These are phyloP conservation scores for Boletellus ananiceps DNA, from an alignment of 768 basidiomycete genomes.

Conservation along the genomic window DNA sequence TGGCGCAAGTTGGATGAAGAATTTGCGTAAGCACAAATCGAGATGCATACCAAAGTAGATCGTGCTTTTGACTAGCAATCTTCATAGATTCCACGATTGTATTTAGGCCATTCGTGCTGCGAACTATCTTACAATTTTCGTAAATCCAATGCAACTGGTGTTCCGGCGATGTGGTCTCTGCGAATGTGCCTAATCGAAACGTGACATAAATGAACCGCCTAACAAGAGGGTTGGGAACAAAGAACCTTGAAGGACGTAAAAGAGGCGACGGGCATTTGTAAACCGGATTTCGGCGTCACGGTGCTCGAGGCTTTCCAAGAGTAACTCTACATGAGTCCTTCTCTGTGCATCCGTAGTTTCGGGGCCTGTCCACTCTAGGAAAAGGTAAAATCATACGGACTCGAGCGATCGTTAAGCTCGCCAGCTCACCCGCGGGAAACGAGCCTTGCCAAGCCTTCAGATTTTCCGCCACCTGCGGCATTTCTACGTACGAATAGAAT, in stretches of 20 bases:
- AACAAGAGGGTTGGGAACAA: background rate
- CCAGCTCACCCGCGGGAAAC: conserved; percentile 62
- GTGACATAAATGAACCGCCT: conserved; percentile 9
- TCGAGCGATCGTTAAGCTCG: background rate
- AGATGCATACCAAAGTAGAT: conserved; percentile 61
- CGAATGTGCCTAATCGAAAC: conserved; percentile 66
- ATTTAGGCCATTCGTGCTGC: conserved; percentile 77
- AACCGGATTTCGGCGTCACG: conserved; percentile 80
- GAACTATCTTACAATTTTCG: conserved; percentile 85
- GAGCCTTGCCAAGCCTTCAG: conserved; percentile 84
- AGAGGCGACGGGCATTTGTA: conserved; percentile 77
- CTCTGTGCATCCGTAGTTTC: conserved; percentile 54
- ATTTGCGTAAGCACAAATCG: background rate
- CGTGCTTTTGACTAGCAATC: conserved; percentile 84
- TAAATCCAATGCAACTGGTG: conserved; percentile 96
- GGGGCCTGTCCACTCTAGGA: conserved; percentile 69
- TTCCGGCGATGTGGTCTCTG: conserved; percentile 86
- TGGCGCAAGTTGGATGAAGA: conserved; percentile 28
- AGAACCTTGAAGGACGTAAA: conserved; percentile 90
- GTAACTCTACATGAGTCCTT: conserved; percentile 68
- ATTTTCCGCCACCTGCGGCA: conserved; percentile 85
- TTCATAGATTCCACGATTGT: conserved; percentile 85
- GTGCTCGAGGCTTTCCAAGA: conserved; percentile 87
- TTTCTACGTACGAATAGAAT: conserved; percentile 96
- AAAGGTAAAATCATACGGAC: background rate